phyloP scores from a whole-genome alignment of 345 rosid species.

The Hibiscus trionum region DNA sequence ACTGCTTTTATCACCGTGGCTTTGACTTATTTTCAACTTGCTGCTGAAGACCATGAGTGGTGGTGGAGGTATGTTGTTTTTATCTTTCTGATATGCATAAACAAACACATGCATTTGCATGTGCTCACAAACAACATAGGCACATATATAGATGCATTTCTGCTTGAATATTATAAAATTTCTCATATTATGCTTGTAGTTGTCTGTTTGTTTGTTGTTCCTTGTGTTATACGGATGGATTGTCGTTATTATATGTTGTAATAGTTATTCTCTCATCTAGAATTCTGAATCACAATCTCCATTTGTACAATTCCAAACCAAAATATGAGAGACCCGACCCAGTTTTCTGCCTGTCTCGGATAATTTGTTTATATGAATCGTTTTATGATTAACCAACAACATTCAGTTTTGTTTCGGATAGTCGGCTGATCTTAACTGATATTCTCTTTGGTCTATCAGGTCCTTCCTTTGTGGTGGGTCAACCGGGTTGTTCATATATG shows the following conservation, averaged over 20 bases:
- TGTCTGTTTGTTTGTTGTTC: not conserved
- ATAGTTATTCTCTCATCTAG: not conserved
- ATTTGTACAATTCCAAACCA: not conserved
- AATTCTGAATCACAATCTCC: not conserved
- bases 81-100: not conserved
- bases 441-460: constrained; percentile 13
- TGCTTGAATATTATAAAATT: not conserved
- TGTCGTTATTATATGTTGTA: not conserved
- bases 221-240: not conserved
- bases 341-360: not conserved
- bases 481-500: constrained; percentile 39
- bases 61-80: constrained; percentile 46
- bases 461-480: constrained; percentile 51
- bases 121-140: not conserved
- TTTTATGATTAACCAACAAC: not conserved
- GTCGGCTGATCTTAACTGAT: not conserved
- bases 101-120: not conserved
- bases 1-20: constrained; percentile 48
- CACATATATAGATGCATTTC: not conserved
- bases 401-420: not conserved
- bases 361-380: not conserved
- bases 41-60: constrained; percentile 52
- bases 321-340: not conserved
- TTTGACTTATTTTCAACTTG: constrained; percentile 50
- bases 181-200: not conserved